Base-by-base conservation (phyloP, 2,329 filamentous ascomycete species). In the Leptosphaerulina australis region DNA sequence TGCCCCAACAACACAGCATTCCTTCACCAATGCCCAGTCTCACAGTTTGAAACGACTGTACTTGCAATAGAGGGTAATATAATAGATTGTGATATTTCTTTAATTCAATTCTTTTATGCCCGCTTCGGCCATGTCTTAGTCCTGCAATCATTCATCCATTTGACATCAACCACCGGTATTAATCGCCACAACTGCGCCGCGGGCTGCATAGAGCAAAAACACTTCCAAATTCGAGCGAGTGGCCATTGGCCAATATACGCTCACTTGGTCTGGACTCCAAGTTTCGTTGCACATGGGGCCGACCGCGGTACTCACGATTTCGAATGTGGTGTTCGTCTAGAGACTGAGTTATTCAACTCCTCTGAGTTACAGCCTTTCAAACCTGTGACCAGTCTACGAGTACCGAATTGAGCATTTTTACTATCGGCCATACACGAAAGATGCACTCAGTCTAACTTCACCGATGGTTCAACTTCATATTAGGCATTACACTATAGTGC, bases 121-220 rank as follows among this genome's bases (percentile, higher is more conserved):
- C 28, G 46, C 50, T 40, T 58, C 52, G 35, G 39, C 43, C 28
- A 33, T 47, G 30, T 50, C 34, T 53, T 55, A 38, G 41, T 46
- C 56, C 55, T 53, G 41, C 44, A 46, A 57, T 58, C 43, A 60
- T 62, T 65, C 58, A 58, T 57, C 43, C 38, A 55, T 53, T 40
- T 53, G 58, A 58, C 57, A 56, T 62, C 57, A 56, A 58, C 64
- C 61, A 63, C 66, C 63, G 68, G 62, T 61, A 65, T 52, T 58
- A 55, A 47, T 31, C 31, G 50, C 45, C 47, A 56, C 49, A 52
- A 48, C 46, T 33, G 36, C 47, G 44, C 14, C 20, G 20, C 45
- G 56, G 36, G 36, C 39, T 36, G 35, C 33, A 34, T 37, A 25
- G 18, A 29, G 37, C 26, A 22, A 21, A 21, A 33, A 17, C 34